Conservation (phyloP, 139 green algal species). For the Chlorella vulgaris region DNA sequence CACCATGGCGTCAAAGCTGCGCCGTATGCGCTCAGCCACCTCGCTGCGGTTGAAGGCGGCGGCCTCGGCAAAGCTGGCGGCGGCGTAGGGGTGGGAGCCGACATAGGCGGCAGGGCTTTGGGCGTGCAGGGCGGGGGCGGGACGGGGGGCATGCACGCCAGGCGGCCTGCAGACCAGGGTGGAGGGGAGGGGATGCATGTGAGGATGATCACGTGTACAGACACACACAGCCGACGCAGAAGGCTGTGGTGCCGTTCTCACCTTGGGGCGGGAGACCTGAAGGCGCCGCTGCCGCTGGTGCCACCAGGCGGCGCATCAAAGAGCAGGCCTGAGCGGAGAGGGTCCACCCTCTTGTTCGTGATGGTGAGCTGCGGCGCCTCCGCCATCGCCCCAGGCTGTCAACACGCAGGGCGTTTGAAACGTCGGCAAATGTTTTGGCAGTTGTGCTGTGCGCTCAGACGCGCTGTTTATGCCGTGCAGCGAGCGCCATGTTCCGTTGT, state of each 20-base stretch:
- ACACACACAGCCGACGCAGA: not conserved
- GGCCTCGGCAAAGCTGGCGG: conserved; percentile 2
- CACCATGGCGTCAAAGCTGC: conserved; percentile 40
- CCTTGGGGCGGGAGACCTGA: conserved; percentile 26
- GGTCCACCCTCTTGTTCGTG: not conserved
- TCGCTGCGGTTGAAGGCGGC: conserved; percentile 37
- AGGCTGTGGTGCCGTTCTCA: not conserved
- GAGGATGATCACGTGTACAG: too few relatives aligned
- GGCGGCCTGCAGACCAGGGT: not conserved
- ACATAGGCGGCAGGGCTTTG: not conserved
- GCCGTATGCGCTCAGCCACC: conserved; percentile 35
- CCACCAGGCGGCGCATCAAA: not conserved
- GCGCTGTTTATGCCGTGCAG: too few relatives aligned
- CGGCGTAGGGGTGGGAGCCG: not conserved
- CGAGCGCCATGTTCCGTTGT: too few relatives aligned
- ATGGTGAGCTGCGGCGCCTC: conserved; percentile 14
- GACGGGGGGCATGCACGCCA: not conserved
- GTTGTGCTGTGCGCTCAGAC: too few relatives aligned
- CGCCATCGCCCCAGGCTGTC: too few relatives aligned
- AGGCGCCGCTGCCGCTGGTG: not conserved
- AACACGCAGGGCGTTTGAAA: too few relatives aligned
- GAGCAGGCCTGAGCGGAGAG: conserved; percentile 7
- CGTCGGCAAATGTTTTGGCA: too few relatives aligned
- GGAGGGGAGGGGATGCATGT: not conserved
- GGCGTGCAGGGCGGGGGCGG: not conserved